A percentile compares a stretch with the other conserved stretches of the same genome.
Evolutionary conservation across 2,329 filamentous ascomycete genomes (phyloP).

Genomic region (Fusarium newnesense): DNA sequence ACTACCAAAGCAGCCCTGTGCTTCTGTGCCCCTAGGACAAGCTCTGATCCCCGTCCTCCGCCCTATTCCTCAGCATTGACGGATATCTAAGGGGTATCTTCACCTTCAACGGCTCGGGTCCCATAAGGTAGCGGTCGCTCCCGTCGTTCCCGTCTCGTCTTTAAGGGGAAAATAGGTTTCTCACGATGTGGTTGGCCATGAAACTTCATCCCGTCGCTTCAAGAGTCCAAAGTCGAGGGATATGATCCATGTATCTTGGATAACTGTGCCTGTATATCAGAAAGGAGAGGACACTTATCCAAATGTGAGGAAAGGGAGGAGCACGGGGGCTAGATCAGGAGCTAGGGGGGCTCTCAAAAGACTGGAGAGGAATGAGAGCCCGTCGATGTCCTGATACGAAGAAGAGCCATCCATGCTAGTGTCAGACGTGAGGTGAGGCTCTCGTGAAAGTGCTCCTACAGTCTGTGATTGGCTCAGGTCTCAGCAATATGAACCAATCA

Average conservation of each 20-base stretch:
- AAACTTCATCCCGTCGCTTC: constrained; percentile 21
- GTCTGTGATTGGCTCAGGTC: constrained; percentile 44
- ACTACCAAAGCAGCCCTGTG: constrained; percentile 3
- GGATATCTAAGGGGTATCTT: constrained; percentile 31
- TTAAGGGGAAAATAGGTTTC: constrained; percentile 37
- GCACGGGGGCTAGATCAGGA: constrained; percentile 30
- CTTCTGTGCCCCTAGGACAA: background rate
- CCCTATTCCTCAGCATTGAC: constrained; percentile 16
- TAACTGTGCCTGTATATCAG: constrained; percentile 13
- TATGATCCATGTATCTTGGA: constrained; percentile 37
- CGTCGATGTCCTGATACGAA: constrained; percentile 38
- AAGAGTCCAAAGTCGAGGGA: constrained; percentile 37
- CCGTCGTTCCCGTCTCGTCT: constrained; percentile 41
- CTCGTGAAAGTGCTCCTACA: constrained; percentile 45
- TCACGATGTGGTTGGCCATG: constrained; percentile 46
- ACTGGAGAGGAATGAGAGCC: constrained; percentile 38
- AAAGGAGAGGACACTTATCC: constrained; percentile 39
- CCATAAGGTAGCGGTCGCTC: constrained; percentile 43
- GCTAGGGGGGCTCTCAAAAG: constrained; percentile 31
- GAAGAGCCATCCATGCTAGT: constrained; percentile 45
- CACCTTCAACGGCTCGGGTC: constrained; percentile 38
- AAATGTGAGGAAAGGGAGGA: constrained; percentile 21
- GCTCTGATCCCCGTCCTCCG: constrained; percentile 16
- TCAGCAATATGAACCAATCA: constrained; percentile 18
- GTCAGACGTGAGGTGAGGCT: constrained; percentile 49